phyloP scores from a whole-genome alignment of 345 rosid species.

The Excoecaria agallocha region DNA sequence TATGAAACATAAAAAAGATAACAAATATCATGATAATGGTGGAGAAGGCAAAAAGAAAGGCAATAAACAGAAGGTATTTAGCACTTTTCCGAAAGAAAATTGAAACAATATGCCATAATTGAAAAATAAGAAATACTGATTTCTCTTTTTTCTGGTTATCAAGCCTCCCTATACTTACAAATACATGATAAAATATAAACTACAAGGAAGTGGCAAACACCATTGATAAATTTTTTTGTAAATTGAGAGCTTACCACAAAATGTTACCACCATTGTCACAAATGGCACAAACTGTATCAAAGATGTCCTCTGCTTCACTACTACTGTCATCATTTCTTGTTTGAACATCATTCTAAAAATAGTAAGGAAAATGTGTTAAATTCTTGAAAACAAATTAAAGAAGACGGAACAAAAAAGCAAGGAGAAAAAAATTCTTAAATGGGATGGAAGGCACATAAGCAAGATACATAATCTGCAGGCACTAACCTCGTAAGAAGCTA shows the following conservation, averaged over 20 bases:
- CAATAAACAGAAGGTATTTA: too few relatives aligned
- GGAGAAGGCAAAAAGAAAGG: too few relatives aligned
- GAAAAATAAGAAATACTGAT: background rate
- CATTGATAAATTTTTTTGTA: too few relatives aligned
- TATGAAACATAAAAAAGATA: too few relatives aligned
- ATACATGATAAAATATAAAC: too few relatives aligned
- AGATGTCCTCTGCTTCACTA: background rate
- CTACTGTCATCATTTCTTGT: background rate
- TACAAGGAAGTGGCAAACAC: too few relatives aligned
- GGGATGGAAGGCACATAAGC: background rate
- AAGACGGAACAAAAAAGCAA: background rate
- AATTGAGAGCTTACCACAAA: constrained; percentile 13
- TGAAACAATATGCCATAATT: background rate
- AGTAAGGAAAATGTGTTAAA: background rate
- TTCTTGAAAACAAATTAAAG: too few relatives aligned
- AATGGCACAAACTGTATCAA: constrained; percentile 25
- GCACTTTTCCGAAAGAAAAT: too few relatives aligned
- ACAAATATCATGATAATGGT: too few relatives aligned
- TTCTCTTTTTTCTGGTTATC: background rate
- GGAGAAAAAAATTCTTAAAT: background rate
- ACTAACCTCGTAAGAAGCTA: constrained; percentile 16
- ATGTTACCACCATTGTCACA: constrained; percentile 27
- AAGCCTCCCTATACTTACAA: background rate
- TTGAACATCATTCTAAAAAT: constrained; percentile 11
- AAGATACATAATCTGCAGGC: background rate